phyloP scores from a whole-genome alignment of 768 basidiomycete species.

The Mycena rebaudengoi region DNA sequence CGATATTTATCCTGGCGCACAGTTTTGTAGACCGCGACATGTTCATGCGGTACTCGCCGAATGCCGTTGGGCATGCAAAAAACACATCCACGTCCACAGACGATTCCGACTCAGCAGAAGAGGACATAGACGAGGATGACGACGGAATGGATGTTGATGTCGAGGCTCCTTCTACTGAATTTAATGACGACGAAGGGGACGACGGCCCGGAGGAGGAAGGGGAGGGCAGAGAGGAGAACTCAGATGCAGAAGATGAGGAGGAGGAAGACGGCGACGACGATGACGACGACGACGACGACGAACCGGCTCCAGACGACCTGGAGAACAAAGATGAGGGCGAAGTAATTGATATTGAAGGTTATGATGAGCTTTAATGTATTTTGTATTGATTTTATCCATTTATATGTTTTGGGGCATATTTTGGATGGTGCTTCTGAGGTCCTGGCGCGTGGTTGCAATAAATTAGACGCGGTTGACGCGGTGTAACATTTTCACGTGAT shows the following conservation, averaged over 20 bases:
- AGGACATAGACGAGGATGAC: neutral
- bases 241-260: neutral
- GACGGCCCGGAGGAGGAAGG: neutral
- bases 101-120: neutral
- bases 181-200: neutral
- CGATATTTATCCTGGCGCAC: neutral
- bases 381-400: too few relatives aligned
- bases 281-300: neutral
- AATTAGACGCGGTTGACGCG: too few relatives aligned
- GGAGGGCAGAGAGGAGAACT: neutral
- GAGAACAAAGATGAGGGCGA: neutral
- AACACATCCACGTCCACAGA: neutral
- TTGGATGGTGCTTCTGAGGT: too few relatives aligned
- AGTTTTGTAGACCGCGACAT: constrained; percentile 51
- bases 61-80: constrained; percentile 38
- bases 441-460: too few relatives aligned
- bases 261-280: neutral
- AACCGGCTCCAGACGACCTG: neutral
- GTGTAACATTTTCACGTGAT: too few relatives aligned
- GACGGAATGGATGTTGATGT: constrained; percentile 5
- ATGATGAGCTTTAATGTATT: too few relatives aligned
- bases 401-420: too few relatives aligned
- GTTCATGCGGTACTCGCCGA: constrained; percentile 40
- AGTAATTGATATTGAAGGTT: too few relatives aligned
- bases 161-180: neutral